Conservation (phyloP, 2,329 filamentous ascomycete genomes). For the Cladosporium velox region DNA sequence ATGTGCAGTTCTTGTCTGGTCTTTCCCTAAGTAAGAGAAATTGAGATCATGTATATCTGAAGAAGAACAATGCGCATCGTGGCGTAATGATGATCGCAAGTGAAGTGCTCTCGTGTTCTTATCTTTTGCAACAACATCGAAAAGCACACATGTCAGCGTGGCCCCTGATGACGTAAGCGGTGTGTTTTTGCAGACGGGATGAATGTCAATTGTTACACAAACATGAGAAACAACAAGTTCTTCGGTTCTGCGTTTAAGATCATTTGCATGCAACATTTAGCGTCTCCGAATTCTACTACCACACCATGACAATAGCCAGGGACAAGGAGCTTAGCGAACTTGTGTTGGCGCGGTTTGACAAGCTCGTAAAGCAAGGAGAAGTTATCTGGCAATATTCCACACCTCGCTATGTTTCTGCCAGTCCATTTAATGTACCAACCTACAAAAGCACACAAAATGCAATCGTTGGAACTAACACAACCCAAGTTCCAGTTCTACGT, state of each 20-base stretch:
- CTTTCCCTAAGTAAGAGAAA: not conserved
- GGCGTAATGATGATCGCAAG: not conserved
- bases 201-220: not conserved
- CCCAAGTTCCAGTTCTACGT: conserved; percentile 23
- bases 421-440: conserved; percentile 2
- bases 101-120: not conserved
- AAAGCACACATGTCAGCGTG: not conserved
- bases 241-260: not conserved
- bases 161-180: not conserved
- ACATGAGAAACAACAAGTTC: not conserved
- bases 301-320: not conserved
- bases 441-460: not conserved
- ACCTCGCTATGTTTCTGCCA: conserved; percentile 5
- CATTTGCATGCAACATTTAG: not conserved
- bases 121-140: too few relatives aligned
- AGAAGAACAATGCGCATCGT: not conserved
- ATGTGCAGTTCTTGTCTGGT: not conserved
- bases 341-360: conserved; percentile 7
- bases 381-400: conserved; percentile 3
- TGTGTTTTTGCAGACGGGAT: not conserved
- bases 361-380: conserved; percentile 17
- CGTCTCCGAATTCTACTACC: not conserved
- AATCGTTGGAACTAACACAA: not conserved
- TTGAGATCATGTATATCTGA: not conserved
- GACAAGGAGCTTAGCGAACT: not conserved